Base-by-base conservation (phyloP, 441 rosid species). In the Erysimum cheiri region DNA sequence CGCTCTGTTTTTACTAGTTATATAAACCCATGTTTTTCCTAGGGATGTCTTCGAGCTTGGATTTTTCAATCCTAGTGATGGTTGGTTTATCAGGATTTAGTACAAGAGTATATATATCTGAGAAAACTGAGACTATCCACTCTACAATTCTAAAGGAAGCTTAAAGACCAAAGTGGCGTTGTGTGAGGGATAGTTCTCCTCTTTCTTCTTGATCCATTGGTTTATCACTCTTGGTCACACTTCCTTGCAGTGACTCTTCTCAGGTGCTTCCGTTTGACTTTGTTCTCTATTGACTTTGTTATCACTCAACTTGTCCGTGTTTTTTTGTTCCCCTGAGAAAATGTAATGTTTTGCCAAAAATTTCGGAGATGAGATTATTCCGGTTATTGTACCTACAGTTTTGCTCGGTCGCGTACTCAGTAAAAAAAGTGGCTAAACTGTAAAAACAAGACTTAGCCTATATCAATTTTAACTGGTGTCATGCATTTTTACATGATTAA, bases 341-440 rank as follows among this genome's bases (percentile, higher is more conserved):
- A 35, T 55, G 15, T 55, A 47, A 33, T 64, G 58, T 64, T 63
- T 55, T 36, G 64, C 43, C 41, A 15, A 1, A 48, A 37, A 52
- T 54, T 55, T 63, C 12, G n/a, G 64, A 48, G 15, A 28, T 72
- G 76, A 64, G 65, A 64, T 19, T 28, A n/a, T 33, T 49, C 9
- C 2, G 40, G 39, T 28, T 31, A 39, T 11, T 57, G 66, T 72
- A 57, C 44, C 37, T 64, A 24, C 37, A 48, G 36, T 64, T 56
- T 46, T 46, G 43, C 15, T 64, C 49, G 14, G 43, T 64, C 36
- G 50, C 19, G 0, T 50, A 50, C 11, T 32, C 8, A 32, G 28
- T 36, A 9, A 36, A 32, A 64, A 13, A 31, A 11, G 48, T 37
- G n/a, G 26, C 36, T n/a, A 52, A 65, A 5, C 15, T 35, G 26